A percentile compares a stretch with the other conserved stretches of the same genome.
phyloP scores from a whole-genome alignment of 495 filamentous ascomycete species.

The Penicillium taxi region DNA sequence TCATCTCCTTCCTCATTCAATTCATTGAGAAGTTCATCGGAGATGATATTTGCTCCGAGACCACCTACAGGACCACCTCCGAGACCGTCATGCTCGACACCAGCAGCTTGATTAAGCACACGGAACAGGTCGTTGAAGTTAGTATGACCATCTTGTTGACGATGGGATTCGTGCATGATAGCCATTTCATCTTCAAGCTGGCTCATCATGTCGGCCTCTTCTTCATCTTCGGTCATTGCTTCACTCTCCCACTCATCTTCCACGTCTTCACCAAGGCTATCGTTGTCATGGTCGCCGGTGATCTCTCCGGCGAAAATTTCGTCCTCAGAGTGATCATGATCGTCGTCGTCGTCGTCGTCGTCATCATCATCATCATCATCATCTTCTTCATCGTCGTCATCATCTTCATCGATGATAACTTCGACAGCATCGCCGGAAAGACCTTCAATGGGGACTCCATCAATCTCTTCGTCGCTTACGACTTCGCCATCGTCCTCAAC shows the following conservation, averaged over 20 bases:
- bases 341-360: slow-evolving; percentile 48
- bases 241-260: slow-evolving; percentile 57
- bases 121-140: slow-evolving; percentile 37
- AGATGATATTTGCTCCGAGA: too few species aligned
- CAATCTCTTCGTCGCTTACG: slow-evolving; percentile 56
- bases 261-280: slow-evolving; percentile 48
- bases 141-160: slow-evolving; percentile 50
- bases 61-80: too few species aligned
- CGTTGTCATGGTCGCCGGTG: slow-evolving; percentile 57
- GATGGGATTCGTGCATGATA: slow-evolving; percentile 60
- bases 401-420: slow-evolving; percentile 75
- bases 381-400: slow-evolving; percentile 53
- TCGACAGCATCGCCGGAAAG: slow-evolving; percentile 75
- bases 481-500: slow-evolving; percentile 41
- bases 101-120: slow-evolving; percentile 35
- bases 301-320: slow-evolving; percentile 48
- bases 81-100: slow-evolving; percentile 31
- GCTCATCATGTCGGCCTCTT: slow-evolving; percentile 47
- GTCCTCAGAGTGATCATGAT: slow-evolving; percentile 47
- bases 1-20: slow-evolving; percentile 61
- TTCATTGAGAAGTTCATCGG: slow-evolving; percentile 56
- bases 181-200: slow-evolving; percentile 44
- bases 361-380: slow-evolving; percentile 64
- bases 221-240: slow-evolving; percentile 47
- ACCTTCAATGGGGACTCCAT: slow-evolving; percentile 76